Conservation (phyloP, 2,329 filamentous ascomycete genomes). For the Clarireedia homoeocarpa region DNA sequence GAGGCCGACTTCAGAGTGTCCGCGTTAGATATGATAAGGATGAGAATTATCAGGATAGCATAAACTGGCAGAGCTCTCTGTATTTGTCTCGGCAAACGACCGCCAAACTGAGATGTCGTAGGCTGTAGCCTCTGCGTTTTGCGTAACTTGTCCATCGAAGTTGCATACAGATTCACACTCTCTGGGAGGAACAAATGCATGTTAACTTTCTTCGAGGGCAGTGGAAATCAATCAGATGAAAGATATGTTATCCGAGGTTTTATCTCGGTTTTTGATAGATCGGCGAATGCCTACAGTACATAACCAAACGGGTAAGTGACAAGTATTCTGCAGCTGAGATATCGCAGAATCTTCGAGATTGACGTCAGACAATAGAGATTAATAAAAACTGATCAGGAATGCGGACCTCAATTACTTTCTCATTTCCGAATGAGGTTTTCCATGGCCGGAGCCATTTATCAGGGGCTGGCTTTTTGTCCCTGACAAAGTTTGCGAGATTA, state of each 20-base stretch:
- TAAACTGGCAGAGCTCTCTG: constrained; percentile 24
- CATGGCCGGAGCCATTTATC: not conserved
- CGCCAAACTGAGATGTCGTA: constrained; percentile 6
- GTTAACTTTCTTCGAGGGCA: not conserved
- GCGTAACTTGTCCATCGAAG: constrained; percentile 7
- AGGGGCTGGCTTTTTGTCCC: not conserved
- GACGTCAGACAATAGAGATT: too few species aligned
- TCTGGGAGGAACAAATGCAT: not conserved
- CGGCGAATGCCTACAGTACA: not conserved
- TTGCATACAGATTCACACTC: constrained; percentile 1
- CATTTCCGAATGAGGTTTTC: not conserved
- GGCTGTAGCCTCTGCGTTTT: constrained; percentile 5
- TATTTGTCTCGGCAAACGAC: constrained; percentile 35
- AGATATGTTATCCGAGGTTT: not conserved
- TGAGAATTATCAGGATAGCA: constrained; percentile 18
- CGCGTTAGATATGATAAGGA: constrained; percentile 19
- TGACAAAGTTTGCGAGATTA: not conserved
- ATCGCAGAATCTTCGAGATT: too few species aligned
- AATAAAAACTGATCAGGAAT: not conserved
- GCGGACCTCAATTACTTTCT: not conserved
- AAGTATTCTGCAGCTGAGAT: too few species aligned
- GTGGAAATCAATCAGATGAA: not conserved
- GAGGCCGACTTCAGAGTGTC: constrained; percentile 13
- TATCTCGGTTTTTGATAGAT: not conserved
- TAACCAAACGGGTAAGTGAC: too few species aligned